Evolutionary conservation across 768 basidiomycete species (phyloP), one percentile per base, ranked within the genome.

Genomic region (Aureoboletus auriporus): DNA sequence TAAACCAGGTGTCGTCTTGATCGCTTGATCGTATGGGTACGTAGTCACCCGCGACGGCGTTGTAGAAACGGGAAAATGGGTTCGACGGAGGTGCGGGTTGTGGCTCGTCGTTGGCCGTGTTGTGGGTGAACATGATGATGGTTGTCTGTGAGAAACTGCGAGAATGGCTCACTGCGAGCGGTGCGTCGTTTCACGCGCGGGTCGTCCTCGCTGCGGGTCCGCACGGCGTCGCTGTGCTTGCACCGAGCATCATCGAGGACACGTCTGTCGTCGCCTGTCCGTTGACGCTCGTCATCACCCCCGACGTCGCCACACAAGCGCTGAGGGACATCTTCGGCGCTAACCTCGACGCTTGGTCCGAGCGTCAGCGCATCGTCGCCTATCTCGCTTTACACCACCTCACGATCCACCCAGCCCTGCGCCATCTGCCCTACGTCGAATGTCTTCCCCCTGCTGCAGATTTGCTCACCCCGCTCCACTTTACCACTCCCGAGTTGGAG

Each of bases 1-100:
- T 86, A 68, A 96, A 91, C 78, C 87, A 95, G 3, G 95, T 94
- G 62, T 97, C 93, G 58, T 98, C 95, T 65, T 99, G 94, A 66
- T 92, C 91, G 52, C 63, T 80, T 3, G 86, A 88, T 35, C 91
- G 77, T 51, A 97, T 71, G 0, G 95, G 96, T 41, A 98, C 83
- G 61, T 96, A 96, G 54, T 86, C 83, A 11, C 85, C 85, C 8
- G 88, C 88, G 42, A 97, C 75, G 14, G 87, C 80, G 49, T 82
- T 87, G 71, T 94, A 95, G 65, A 94, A 90, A 27, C 92, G 77
- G 11, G 87, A 81, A 65, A 97, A 93, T 4, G 89, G 83, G 61
- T 88, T 88, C 1, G 62, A 54, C 6, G 70, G 59, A 17, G 46
- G 61, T 1, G 69, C 50, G 43, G 67, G 62, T 36, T 70, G 69